phyloP scores from a whole-genome alignment of 139 green algal genomes.

The Chlamydomonas sp. region DNA sequence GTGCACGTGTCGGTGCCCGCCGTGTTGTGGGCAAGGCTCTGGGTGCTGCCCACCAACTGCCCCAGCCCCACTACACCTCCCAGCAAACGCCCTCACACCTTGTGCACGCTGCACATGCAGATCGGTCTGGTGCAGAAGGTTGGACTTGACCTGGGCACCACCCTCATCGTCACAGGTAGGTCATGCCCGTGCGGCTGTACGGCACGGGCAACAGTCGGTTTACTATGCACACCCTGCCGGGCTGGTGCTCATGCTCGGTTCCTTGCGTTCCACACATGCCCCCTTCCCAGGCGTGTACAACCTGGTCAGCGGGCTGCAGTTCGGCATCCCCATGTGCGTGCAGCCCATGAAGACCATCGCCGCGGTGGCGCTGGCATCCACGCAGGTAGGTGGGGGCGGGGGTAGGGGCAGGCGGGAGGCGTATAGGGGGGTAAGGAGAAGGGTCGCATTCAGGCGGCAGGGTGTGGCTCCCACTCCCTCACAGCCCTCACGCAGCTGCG shows the following conservation, averaged over 20 bases:
- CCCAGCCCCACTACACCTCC: too few relatives aligned
- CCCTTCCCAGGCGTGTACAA: slow-evolving; percentile 75
- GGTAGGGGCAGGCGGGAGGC: slow-evolving; percentile 27
- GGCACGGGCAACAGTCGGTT: too few relatives aligned
- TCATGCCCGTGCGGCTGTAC: background rate
- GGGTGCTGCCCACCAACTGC: too few relatives aligned
- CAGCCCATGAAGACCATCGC: slow-evolving; percentile 92
- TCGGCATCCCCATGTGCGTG: slow-evolving; percentile 70
- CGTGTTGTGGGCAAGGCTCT: too few relatives aligned
- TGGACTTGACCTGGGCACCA: slow-evolving; percentile 80
- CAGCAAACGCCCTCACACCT: too few relatives aligned
- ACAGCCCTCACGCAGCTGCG: too few relatives aligned
- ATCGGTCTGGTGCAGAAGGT: slow-evolving; percentile 64
- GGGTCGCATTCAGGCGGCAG: too few relatives aligned
- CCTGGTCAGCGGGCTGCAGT: slow-evolving; percentile 67
- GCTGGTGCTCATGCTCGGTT: background rate
- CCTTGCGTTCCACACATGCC: too few relatives aligned
- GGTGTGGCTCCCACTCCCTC: too few relatives aligned
- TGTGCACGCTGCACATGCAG: slow-evolving; percentile 19
- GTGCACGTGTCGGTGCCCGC: too few relatives aligned
- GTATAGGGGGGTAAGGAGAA: background rate
- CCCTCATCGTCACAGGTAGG: slow-evolving; percentile 71
- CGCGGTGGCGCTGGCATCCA: slow-evolving; percentile 68
- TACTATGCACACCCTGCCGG: background rate
- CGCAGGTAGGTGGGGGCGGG: background rate